phyloP scores from a whole-genome alignment of 2,329 filamentous ascomycete genomes.

The Samsoniella hepiali region DNA sequence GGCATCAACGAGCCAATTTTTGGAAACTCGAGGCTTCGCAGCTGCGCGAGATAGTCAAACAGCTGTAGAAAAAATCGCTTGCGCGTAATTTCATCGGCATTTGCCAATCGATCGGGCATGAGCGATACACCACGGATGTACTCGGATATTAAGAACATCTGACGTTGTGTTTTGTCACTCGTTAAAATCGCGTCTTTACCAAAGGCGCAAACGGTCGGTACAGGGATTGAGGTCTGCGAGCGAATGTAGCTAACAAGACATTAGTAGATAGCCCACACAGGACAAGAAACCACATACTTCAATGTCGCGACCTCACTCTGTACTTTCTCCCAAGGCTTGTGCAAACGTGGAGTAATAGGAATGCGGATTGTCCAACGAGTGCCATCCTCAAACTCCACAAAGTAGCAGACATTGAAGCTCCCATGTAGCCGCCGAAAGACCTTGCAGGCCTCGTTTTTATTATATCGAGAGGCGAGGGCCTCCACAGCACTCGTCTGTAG shows the following conservation, averaged over 20 bases:
- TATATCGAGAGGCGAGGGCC: neutral
- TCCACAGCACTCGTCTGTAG: neutral
- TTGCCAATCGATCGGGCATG: neutral
- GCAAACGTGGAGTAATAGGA: conserved; percentile 24
- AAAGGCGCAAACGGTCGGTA: conserved; percentile 24
- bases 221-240: conserved; percentile 24
- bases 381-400: conserved; percentile 6
- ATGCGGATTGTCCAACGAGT: conserved; percentile 26
- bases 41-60: conserved; percentile 27
- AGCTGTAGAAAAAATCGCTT: conserved; percentile 25
- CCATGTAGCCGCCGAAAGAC: neutral
- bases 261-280: no score
- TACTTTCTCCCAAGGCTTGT: conserved; percentile 27
- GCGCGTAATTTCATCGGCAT: neutral
- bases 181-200: conserved; percentile 21
- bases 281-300: conserved; percentile 14
- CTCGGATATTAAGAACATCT: conserved; percentile 26
- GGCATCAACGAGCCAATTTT: conserved; percentile 27
- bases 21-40: conserved; percentile 26
- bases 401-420: conserved; percentile 11
- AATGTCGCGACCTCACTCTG: conserved; percentile 28
- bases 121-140: conserved; percentile 24
- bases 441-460: neutral
- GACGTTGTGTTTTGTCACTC: conserved; percentile 1
- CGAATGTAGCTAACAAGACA: conserved; percentile 23